Evolutionary conservation across 2,329 filamentous ascomycete species (phyloP), one percentile per base, ranked within the genome.

Genomic region (Grosmannia huntii): DNA sequence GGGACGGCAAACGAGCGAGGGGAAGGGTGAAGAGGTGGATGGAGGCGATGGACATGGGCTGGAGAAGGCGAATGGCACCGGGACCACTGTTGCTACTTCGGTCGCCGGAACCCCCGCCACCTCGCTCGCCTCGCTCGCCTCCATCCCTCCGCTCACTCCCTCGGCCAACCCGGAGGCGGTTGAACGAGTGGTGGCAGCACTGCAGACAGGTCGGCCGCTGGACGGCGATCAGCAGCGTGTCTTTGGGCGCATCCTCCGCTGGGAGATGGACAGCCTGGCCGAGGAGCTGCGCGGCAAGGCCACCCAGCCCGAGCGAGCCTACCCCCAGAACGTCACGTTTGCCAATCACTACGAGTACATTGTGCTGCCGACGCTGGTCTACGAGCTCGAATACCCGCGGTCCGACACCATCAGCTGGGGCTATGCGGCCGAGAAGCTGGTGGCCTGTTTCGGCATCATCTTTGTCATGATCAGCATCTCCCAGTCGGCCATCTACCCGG

Each of bases 391-490:
- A 65, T 91, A 91, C 65, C 87, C 88, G 2, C 79, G 86, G 50
- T 76, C 76, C 5, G 80, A 87, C 21, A 74, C 69, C 5, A 86
- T 89, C 62, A 83, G 87, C 69, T 90, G 86, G 86, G 75, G 73
- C 63, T 91, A 91, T 65, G 85, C 89, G 4, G 76, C 79, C 7
- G 87, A 91, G 69, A 91, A 91, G 69, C 72, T 77, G 1, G 75
- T 77, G 1, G 87, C 87, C 2, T 85, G 84, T 19, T 80, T 90
- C 60, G 87, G 87, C 7, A 76, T 88, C 58, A 81, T 90, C 46
- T 84, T 85, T 65, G 82, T 90, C 61, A 91, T 91, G 88, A 85
- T 89, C 61, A 82, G 89, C 67, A 76, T 91, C 56, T 86, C 84
- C 0, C 87, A 91, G 71, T 79, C 84, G 25, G 89, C 82, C 65